phyloP scores from a whole-genome alignment of 2,329 filamentous ascomycete species.

The Neocucurbitaria cava region DNA sequence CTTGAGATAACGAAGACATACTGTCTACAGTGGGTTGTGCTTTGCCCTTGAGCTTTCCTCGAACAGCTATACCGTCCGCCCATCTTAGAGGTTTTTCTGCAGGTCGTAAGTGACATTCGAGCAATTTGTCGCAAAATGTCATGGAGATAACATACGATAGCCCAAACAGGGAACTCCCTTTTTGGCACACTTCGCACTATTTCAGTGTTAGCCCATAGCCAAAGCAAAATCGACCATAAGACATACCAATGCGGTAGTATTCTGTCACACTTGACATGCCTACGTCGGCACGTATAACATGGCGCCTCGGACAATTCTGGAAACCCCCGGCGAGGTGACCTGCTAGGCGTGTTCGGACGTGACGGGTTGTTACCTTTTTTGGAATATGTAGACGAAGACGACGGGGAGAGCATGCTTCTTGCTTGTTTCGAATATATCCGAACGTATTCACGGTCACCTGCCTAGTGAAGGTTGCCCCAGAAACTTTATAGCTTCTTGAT shows the following conservation, averaged over 20 bases:
- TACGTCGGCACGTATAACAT: constrained; percentile 45
- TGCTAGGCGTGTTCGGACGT: constrained; percentile 3
- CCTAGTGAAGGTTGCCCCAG: constrained; percentile 6
- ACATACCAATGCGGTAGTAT: constrained; percentile 39
- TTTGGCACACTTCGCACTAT: constrained; percentile 43
- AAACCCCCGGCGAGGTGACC: constrained; percentile 8
- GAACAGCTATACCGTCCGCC: constrained; percentile 42
- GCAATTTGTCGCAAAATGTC: background rate
- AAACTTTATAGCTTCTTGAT: constrained; percentile 22
- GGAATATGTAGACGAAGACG: constrained; percentile 8
- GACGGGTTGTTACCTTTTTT: constrained; percentile 7
- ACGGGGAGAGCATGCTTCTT: constrained; percentile 17
- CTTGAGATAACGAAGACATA: constrained; percentile 5
- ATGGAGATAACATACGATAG: constrained; percentile 28
- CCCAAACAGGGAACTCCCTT: constrained; percentile 45
- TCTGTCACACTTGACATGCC: constrained; percentile 49
- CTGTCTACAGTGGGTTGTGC: constrained; percentile 28
- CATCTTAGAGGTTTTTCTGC: constrained; percentile 35
- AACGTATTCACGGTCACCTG: constrained; percentile 5
- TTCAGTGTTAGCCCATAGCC: background rate
- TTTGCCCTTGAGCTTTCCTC: constrained; percentile 36
- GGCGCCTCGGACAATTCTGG: constrained; percentile 28
- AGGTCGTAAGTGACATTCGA: background rate
- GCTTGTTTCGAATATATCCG: constrained; percentile 14
- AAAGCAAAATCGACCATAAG: too few relatives aligned